These are phyloP conservation scores for Microdochium trichocladiopsis DNA, from an alignment of 2,329 filamentous ascomycete species.

Conservation along the genomic window DNA sequence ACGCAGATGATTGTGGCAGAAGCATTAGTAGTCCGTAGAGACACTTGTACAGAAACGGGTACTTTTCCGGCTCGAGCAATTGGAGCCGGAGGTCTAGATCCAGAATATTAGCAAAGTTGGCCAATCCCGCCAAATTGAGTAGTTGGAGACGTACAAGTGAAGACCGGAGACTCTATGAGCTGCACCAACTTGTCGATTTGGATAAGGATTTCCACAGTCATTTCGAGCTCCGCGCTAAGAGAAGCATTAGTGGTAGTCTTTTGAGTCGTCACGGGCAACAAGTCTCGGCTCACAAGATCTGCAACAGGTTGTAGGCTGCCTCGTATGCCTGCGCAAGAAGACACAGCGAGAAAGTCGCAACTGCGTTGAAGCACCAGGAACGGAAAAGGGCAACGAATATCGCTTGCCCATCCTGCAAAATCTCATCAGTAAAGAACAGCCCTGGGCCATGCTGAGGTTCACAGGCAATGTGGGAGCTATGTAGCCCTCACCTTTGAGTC, in stretches of 20 bases:
- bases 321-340: slow-evolving; percentile 95
- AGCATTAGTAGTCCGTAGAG: slow-evolving; percentile 96
- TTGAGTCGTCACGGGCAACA: neutral
- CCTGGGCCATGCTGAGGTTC: no score
- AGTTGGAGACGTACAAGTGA: slow-evolving; percentile 69
- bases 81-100: slow-evolving; percentile 82
- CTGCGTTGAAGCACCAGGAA: slow-evolving; percentile 97
- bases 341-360: slow-evolving; percentile 94
- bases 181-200: slow-evolving; percentile 99
- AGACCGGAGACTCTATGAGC: slow-evolving; percentile 91
- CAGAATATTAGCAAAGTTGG: slow-evolving; percentile 8
- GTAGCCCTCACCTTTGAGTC: slow-evolving; percentile 63
- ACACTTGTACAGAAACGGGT: slow-evolving; percentile 94
- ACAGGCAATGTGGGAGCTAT: no score
- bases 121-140: neutral
- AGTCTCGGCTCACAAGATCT: slow-evolving; percentile 68
- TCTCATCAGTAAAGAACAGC: slow-evolving; percentile 5
- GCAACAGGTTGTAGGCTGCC: slow-evolving; percentile 90
- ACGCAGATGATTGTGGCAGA: slow-evolving; percentile 94
- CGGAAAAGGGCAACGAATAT: slow-evolving; percentile 93
- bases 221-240: slow-evolving; percentile 85
- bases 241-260: slow-evolving; percentile 8
- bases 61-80: slow-evolving; percentile 88
- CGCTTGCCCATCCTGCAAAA: slow-evolving; percentile 75
- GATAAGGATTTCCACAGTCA: slow-evolving; percentile 98